Base-by-base conservation (phyloP, 2,329 filamentous ascomycete genomes). In the Phialocephala subalpina region DNA sequence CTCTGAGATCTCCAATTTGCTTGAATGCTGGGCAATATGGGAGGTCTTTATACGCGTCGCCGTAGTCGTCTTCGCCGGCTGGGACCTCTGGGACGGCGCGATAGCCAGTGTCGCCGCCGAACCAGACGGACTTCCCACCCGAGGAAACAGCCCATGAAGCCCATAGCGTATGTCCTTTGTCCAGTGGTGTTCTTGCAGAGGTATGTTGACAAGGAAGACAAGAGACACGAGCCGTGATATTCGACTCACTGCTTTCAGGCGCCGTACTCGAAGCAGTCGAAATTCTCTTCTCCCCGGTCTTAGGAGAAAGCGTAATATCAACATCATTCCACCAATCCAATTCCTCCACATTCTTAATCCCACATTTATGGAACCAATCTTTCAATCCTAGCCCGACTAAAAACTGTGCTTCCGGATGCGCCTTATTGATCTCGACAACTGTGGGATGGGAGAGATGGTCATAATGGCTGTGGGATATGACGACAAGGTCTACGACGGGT, bases 311-410 rank as follows among this genome's bases (percentile, higher is more conserved):
- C 0, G 82, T 87, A n/a, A 97, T 78, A 57, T 95, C 89, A 6
- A 88, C 85, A 69, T 92, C 90, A 72, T 97, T 90, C 95, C 95
- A 97, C 95, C 95, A 97, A 79, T 98, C 95, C 74, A 97, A 78
- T 80, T 97, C 94, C 0, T 93, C 97, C 52, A 95, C 90, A 66
- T 93, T 92, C 1, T 85, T 70, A 62, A 97, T 87, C 0, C 92
- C 93, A 29, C 83, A 84, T 3, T 83, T 80, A 56, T 83, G 82
- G 78, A 98, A 97, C 94, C 94, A 97, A 57, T 86, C 82, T 78
- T 92, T 92, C 64, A 97, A 87, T 1, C 93, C 93, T 3, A 97
- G 79, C 0, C 93, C 93, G 25, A 94, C 94, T 69, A 97, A 96
- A 80, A 96, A 97, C 70, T 97, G 93, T 47, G 88, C 93, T 16